Evolutionary conservation across 208 protist species (phyloP), one percentile per base, ranked within the genome.

Genomic region (Trypanosoma congolense): DNA sequence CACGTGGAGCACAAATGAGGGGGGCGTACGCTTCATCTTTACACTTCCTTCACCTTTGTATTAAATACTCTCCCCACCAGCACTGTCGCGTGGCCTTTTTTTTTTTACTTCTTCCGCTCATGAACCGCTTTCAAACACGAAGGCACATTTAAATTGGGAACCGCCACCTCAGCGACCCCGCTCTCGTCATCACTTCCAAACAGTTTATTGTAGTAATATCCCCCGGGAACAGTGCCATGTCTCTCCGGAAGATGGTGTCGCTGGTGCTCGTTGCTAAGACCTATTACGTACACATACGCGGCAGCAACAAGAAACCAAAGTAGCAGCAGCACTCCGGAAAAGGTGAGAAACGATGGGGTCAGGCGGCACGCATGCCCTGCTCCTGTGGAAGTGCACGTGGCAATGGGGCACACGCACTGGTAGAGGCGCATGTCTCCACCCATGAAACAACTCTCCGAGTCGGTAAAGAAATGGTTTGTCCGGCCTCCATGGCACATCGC

Each of bases 161-260:
- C n/a, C n/a, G n/a, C n/a, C n/a, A n/a, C n/a, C n/a, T n/a, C n/a
- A n/a, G n/a, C 35, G 14, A 40, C 35, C 8, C 14, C 14, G 14
- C 35, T 40, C 10, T 14, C 14, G 8, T 14, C 35, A n/a, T 45
- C 48, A 9, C 36, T 58, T 31, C 83, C 86, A 56, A 93, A 93
- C 14, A 93, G 55, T 50, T 85, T 84, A 31, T 89, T 52, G 56
- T 78, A 86, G 56, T 84, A 93, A 57, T 87, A 93, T 45, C 84
- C 69, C 12, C 61, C 54, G 40, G 68, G 61, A 1, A 73, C 50
- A 21, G 69, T 56, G 4, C 51, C 41, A 21, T 35, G 55, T 18
- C 43, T 65, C 35, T 83, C 66, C 24, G 56, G 36, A 2, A 58
- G 63, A 1, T 60, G 48, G 25, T 77, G 56, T n/a, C 69, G 41